A percentile compares a stretch with the other conserved stretches of the same genome.
Conservation (phyloP, 352 stramenopile genomes). For the Phytophthora pseudosyringae region DNA sequence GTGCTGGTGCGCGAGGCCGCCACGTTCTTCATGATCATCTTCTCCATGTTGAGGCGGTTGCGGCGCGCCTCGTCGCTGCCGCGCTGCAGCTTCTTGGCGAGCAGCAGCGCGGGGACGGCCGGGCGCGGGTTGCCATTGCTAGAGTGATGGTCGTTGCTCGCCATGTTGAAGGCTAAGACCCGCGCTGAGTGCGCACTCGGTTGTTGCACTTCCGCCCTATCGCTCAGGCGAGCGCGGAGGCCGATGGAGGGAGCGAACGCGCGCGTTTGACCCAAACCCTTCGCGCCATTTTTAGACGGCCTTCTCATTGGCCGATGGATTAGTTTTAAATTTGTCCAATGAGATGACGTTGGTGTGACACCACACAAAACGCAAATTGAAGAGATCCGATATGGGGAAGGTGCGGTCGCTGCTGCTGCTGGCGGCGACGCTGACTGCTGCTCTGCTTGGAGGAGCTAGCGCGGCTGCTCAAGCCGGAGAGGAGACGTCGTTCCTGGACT, state of each 20-base stretch:
- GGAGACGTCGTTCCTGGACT: slow-evolving; percentile 59
- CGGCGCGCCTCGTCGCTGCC: slow-evolving; percentile 59
- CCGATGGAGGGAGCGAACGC: neutral
- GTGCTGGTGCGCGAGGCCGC: slow-evolving; percentile 52
- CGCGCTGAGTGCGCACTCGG: slow-evolving; percentile 6
- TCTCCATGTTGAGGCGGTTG: slow-evolving; percentile 83
- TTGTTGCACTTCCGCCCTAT: neutral
- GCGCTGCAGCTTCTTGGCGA: slow-evolving; percentile 24
- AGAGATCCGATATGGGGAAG: slow-evolving; percentile 13
- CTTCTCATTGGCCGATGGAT: slow-evolving; percentile 1
- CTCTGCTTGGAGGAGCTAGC: slow-evolving; percentile 5
- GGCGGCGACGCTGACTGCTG: slow-evolving; percentile 13
- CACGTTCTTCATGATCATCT: slow-evolving; percentile 90
- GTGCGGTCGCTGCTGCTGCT: slow-evolving; percentile 24
- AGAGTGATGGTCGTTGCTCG: slow-evolving; percentile 29
- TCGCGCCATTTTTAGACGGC: slow-evolving; percentile 26
- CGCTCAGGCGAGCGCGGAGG: neutral
- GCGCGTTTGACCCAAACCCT: slow-evolving; percentile 23
- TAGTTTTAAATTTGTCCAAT: slow-evolving; percentile 17
- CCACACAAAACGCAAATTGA: neutral
- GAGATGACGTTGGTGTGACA: neutral
- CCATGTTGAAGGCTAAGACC: slow-evolving; percentile 17
- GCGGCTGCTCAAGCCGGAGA: neutral
- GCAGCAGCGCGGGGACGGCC: neutral
- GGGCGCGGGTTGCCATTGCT: slow-evolving; percentile 11